These are phyloP conservation scores for Baorangia bicolor DNA, from an alignment of 768 basidiomycete genomes.

Conservation along the genomic window DNA sequence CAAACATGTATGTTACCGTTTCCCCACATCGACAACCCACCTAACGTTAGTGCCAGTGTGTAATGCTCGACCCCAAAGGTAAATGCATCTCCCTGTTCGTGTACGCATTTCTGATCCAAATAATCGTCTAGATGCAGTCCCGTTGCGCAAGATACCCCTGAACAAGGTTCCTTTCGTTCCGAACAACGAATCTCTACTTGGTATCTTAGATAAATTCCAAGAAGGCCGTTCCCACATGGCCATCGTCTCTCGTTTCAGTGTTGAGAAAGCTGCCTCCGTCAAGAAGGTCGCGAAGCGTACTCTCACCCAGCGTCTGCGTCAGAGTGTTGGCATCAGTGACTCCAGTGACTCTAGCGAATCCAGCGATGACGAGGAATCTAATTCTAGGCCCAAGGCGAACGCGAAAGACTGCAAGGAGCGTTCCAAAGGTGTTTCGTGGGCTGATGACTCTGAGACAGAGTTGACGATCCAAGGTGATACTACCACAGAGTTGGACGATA, in stretches of 20 bases:
- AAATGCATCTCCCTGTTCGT: not conserved
- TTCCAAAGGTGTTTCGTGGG: constrained; percentile 32
- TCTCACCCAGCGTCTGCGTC: constrained; percentile 73
- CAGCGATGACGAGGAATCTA: constrained; percentile 40
- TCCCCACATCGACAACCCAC: not conserved
- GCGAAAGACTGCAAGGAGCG: constrained; percentile 19
- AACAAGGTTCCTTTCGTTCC: constrained; percentile 88
- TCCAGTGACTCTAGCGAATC: constrained; percentile 51
- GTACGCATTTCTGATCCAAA: not conserved
- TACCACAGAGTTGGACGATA: constrained; percentile 19
- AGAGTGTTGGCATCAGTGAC: constrained; percentile 73
- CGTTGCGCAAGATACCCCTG: constrained; percentile 77
- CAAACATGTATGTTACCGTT: constrained; percentile 53
- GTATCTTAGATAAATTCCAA: constrained; percentile 86
- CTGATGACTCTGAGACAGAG: constrained; percentile 34
- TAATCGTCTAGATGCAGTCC: constrained; percentile 61
- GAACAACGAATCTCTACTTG: constrained; percentile 79
- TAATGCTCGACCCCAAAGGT: constrained; percentile 85
- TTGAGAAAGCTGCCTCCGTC: constrained; percentile 72
- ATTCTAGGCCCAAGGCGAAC: constrained; percentile 18
- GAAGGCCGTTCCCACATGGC: constrained; percentile 92
- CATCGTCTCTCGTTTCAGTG: constrained; percentile 76
- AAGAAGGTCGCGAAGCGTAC: constrained; percentile 83
- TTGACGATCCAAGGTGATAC: constrained; percentile 28
- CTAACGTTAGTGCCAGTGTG: constrained; percentile 44